Conservation (phyloP, 805 yeast species). For the Lipomyces spencermartinsiae region DNA sequence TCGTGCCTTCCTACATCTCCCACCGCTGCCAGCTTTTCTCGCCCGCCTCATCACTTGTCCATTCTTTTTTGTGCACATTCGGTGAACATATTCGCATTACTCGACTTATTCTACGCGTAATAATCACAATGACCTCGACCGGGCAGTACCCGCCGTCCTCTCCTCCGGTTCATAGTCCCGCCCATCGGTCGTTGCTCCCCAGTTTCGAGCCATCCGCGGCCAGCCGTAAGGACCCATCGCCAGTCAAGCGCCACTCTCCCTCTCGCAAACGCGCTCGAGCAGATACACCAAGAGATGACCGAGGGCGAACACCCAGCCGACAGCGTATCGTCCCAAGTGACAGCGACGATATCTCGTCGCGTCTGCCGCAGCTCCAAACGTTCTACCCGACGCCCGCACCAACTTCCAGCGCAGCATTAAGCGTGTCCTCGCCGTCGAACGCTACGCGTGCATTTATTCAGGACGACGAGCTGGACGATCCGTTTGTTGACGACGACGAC, state of each 20-base stretch:
- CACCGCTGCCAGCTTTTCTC: too few relatives aligned
- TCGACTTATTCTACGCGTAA: background rate
- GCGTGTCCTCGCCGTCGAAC: slow-evolving; percentile 28
- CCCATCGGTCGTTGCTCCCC: slow-evolving; percentile 35
- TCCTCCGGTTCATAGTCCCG: slow-evolving; percentile 44
- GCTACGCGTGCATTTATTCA: slow-evolving; percentile 14
- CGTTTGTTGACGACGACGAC: background rate
- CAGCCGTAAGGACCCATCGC: background rate
- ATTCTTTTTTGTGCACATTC: background rate
- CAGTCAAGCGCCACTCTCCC: slow-evolving; percentile 11
- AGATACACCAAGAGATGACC: slow-evolving; percentile 4
- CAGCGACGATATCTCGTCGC: slow-evolving; percentile 14
- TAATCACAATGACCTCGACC: slow-evolving; percentile 11
- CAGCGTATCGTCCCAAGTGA: background rate
- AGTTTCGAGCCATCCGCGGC: slow-evolving; percentile 27
- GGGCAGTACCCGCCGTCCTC: slow-evolving; percentile 61
- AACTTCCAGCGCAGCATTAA: slow-evolving; percentile 37
- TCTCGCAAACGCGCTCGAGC: slow-evolving; percentile 32
- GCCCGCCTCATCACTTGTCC: background rate
- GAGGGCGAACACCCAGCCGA: slow-evolving; percentile 15
- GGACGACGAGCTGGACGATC: background rate
- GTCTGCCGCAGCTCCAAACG: slow-evolving; percentile 43
- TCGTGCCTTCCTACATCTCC: too few relatives aligned
- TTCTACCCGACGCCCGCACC: slow-evolving; percentile 45
- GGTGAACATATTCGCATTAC: background rate